These are phyloP conservation scores for Jatropha curcas DNA, from an alignment of 345 rosid genomes.

Conservation along the genomic window DNA sequence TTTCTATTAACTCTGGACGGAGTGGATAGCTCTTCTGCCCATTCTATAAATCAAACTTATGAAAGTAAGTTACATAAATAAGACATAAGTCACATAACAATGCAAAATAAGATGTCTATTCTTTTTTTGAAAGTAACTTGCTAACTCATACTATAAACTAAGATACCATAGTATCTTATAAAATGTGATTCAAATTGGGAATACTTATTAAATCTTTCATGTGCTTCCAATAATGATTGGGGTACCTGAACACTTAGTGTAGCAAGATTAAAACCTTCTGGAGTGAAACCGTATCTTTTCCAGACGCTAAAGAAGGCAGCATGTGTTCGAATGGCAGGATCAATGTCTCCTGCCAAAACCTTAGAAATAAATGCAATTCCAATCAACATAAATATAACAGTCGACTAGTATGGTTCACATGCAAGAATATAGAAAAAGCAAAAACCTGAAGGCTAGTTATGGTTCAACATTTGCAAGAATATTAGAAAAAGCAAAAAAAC, in stretches of 20 bases:
- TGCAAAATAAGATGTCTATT: neutral
- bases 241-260: slow-evolving; percentile 68
- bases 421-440: neutral
- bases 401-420: neutral
- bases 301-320: slow-evolving; percentile 94
- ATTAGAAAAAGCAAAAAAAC: too few species aligned
- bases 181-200: neutral
- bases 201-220: neutral
- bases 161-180: neutral
- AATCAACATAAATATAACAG: neutral
- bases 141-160: neutral
- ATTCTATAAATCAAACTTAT: slow-evolving; percentile 49
- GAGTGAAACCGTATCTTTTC: slow-evolving; percentile 94
- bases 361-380: slow-evolving; percentile 30
- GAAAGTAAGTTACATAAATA: neutral
- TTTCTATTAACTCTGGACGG: slow-evolving; percentile 95
- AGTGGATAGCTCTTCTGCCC: slow-evolving; percentile 96
- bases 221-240: neutral
- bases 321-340: slow-evolving; percentile 96
- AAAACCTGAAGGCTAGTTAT: slow-evolving; percentile 95
- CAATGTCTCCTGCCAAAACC: slow-evolving; percentile 97
- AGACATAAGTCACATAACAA: neutral
- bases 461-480: too few species aligned
- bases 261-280: slow-evolving; percentile 96
- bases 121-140: neutral